Evolutionary conservation across 2,329 filamentous ascomycete species (phyloP).

Genomic region (Pseudogymnoascus verrucosus): DNA sequence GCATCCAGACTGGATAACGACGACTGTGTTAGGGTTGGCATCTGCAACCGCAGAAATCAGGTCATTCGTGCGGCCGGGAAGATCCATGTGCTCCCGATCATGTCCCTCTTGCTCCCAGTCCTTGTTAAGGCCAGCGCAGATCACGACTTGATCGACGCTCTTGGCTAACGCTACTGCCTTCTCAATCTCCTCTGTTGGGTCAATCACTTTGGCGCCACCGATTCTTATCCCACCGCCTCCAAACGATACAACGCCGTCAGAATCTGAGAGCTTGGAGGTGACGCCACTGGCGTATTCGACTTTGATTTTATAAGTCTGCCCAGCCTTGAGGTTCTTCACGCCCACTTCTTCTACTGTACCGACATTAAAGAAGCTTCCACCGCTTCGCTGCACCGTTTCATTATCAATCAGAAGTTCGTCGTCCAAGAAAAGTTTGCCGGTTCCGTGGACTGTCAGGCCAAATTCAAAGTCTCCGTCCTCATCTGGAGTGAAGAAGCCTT

Average conservation of each 20-base stretch:
- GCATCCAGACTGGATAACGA: conserved; percentile 55
- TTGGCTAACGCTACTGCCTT: conserved; percentile 60
- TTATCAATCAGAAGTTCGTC: conserved; percentile 31
- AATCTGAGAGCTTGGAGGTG: conserved; percentile 47
- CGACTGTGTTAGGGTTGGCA: conserved; percentile 48
- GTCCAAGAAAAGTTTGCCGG: conserved; percentile 30
- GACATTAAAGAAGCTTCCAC: conserved; percentile 23
- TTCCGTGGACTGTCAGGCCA: conserved; percentile 27
- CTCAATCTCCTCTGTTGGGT: conserved; percentile 50
- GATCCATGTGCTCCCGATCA: conserved; percentile 21
- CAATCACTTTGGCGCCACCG: conserved; percentile 50
- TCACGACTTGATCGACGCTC: conserved; percentile 64
- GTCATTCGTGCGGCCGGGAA: conserved; percentile 23
- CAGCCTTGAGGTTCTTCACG: conserved; percentile 13
- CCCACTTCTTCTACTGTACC: conserved; percentile 26
- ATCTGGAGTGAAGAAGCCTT: conserved; percentile 25
- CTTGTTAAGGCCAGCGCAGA: conserved; percentile 64
- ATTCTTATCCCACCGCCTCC: conserved; percentile 54
- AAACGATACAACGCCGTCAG: conserved; percentile 34
- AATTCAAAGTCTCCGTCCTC: conserved; percentile 27
- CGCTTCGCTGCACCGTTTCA: conserved; percentile 25
- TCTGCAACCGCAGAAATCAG: conserved; percentile 44
- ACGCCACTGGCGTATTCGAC: conserved; percentile 41
- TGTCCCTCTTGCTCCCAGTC: conserved; percentile 31
- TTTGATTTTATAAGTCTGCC: conserved; percentile 20